A percentile compares a stretch with the other conserved stretches of the same genome.
Conservation (phyloP, 208 protist genomes). For the Spongospora subterranea region DNA sequence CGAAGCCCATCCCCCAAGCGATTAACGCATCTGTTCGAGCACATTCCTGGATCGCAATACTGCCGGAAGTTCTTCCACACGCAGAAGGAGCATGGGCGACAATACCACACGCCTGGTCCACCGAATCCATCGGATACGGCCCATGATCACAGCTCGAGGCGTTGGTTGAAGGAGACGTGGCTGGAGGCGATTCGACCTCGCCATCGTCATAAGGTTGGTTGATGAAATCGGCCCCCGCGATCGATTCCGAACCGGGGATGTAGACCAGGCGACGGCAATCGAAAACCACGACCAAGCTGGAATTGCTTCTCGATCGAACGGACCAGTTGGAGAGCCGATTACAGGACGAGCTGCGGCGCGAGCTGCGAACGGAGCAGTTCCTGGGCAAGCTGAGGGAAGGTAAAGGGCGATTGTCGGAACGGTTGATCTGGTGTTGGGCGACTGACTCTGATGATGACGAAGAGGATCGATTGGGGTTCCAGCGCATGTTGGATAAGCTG, state of each 20-base stretch:
- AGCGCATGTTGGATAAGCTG: conserved; percentile 35
- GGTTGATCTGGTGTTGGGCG: too few relatives aligned
- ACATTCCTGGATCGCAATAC: not conserved
- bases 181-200: not conserved
- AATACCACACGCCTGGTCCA: not conserved
- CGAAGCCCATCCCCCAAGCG: not conserved
- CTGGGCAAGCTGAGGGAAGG: not conserved
- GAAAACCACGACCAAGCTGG: not conserved
- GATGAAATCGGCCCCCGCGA: too few relatives aligned
- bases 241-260: not conserved
- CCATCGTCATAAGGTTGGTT: not conserved
- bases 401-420: not conserved
- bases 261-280: not conserved
- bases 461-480: conserved; percentile 45
- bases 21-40: not conserved
- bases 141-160: not conserved
- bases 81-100: not conserved
- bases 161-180: not conserved
- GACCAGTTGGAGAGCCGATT: not conserved
- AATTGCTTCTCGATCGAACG: not conserved
- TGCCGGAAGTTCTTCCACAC: not conserved
- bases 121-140: not conserved
- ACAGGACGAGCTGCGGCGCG: not conserved
- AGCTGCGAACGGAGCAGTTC: not conserved
- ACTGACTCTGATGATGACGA: conserved; percentile 1